Conservation (phyloP, 345 rosid species). For the Jatropha curcas region DNA sequence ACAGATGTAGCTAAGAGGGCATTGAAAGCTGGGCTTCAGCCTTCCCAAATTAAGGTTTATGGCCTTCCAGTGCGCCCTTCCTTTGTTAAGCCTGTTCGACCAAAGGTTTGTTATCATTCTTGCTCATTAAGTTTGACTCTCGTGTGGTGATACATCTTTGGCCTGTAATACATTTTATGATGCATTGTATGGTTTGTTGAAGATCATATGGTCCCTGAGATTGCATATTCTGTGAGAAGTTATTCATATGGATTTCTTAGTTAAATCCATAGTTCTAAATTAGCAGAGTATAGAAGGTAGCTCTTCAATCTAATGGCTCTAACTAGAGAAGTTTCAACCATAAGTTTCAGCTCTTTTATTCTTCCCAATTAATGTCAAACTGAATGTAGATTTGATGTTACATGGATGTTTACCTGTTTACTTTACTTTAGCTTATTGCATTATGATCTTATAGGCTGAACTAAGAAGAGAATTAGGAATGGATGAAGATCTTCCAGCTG, state of each 20-base stretch:
- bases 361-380: neutral
- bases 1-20: conserved; percentile 89
- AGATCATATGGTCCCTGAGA: neutral
- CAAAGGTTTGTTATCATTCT: conserved; percentile 60
- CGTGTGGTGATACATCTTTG: neutral
- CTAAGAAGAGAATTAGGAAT: conserved; percentile 81
- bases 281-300: neutral
- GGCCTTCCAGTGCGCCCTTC: conserved; percentile 99
- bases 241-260: neutral
- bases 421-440: conserved; percentile 12
- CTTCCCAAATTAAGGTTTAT: conserved; percentile 84
- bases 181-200: neutral
- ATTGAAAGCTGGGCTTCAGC: conserved; percentile 75
- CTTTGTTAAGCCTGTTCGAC: conserved; percentile 85
- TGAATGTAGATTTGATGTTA: neutral
- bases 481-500: conserved; percentile 96
- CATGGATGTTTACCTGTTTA: neutral
- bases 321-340: neutral
- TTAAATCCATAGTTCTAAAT: neutral
- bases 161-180: neutral
- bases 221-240: neutral
- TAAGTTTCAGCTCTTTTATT: neutral
- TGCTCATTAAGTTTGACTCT: neutral
- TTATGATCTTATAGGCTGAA: conserved; percentile 30
- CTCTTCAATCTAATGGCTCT: neutral